phyloP scores from a whole-genome alignment of 169 alveolate species.

The Eimeria brunetti region DNA sequence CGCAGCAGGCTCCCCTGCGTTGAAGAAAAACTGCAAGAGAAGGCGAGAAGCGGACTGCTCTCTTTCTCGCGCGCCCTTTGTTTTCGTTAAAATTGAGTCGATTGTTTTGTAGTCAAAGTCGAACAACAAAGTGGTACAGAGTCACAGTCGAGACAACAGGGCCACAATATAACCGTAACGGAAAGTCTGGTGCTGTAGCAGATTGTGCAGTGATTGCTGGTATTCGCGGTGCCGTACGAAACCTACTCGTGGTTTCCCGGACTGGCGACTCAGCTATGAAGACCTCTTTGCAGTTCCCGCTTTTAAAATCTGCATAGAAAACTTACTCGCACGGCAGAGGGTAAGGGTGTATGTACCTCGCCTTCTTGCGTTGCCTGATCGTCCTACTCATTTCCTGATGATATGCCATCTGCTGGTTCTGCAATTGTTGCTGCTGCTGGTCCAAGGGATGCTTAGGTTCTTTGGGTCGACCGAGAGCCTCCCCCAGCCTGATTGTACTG shows the following conservation, averaged over 20 bases:
- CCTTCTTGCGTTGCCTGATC: not conserved
- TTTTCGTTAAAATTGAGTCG: not conserved
- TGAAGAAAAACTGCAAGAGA: not conserved
- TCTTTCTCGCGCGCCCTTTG: not conserved
- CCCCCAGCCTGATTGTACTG: conserved; percentile 69
- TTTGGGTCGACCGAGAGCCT: conserved; percentile 64
- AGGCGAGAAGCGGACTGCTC: not conserved
- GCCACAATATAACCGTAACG: not conserved
- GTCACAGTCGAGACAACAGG: not conserved
- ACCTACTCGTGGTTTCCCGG: not conserved
- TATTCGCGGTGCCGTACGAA: not conserved
- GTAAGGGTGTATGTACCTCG: conserved; percentile 48
- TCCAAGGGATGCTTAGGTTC: not conserved
- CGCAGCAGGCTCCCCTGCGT: not conserved
- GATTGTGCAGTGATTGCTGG: not conserved
- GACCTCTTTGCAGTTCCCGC: not conserved
- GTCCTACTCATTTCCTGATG: not conserved
- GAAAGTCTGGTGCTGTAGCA: not conserved
- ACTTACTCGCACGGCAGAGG: conserved; percentile 54
- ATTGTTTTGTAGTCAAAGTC: not conserved
- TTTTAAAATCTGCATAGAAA: not conserved
- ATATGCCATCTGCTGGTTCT: not conserved
- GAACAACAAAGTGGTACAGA: not conserved
- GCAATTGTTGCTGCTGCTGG: conserved; percentile 24
- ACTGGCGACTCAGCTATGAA: not conserved